Percentiles rank a stretch among this genome's conserved stretches.
These are phyloP conservation scores for Acmispon strigosus DNA, from an alignment of 306 rosid genomes.

Conservation along the genomic window DNA sequence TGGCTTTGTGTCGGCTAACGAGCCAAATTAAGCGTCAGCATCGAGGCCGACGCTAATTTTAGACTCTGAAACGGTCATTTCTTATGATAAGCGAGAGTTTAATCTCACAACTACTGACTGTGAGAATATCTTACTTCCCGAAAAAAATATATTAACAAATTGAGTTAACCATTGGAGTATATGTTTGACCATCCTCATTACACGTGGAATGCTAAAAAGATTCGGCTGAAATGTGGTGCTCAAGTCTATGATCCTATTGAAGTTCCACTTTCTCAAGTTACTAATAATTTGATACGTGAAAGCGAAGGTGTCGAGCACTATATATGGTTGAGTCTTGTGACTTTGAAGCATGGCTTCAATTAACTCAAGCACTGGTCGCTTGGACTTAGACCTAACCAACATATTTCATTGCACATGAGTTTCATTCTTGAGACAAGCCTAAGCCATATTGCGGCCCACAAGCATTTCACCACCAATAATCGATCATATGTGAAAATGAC, in stretches of 20 bases:
- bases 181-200: conserved; percentile 1
- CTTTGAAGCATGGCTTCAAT: conserved; percentile 13
- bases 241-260: not conserved
- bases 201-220: not conserved
- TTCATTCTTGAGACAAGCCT: not conserved
- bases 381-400: conserved; percentile 42
- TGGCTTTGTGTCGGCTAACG: too few species aligned
- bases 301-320: conserved; percentile 40
- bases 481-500: not conserved
- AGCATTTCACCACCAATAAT: not conserved
- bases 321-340: not conserved
- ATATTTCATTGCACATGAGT: conserved; percentile 9
- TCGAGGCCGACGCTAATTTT: too few species aligned
- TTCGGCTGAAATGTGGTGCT: not conserved
- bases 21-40: too few species aligned
- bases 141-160: too few species aligned
- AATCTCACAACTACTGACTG: too few species aligned
- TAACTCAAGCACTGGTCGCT: conserved; percentile 18
- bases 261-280: conserved; percentile 16
- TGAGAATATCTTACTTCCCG: too few species aligned
- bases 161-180: too few species aligned
- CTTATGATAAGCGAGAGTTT: too few species aligned
- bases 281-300: conserved; percentile 30
- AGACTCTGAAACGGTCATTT: too few species aligned
- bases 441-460: not conserved